These are phyloP conservation scores for Mycena sp. DNA, from an alignment of 1,284 basidiomycete species.

Conservation along the genomic window DNA sequence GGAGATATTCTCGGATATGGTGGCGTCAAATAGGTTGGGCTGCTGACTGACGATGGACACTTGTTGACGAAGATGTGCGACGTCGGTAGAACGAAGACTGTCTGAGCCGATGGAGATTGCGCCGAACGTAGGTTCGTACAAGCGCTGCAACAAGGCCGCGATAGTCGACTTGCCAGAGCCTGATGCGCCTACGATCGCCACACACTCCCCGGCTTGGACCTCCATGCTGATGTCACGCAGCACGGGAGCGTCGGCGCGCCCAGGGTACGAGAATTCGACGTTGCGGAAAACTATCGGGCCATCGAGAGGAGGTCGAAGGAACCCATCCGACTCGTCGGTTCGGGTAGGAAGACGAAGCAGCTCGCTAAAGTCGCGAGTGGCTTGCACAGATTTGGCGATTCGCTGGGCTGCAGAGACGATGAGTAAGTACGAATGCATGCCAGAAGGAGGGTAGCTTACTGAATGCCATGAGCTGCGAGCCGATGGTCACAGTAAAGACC, in stretches of 20 bases:
- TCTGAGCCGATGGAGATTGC: constrained; percentile 66
- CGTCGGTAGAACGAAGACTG: constrained; percentile 67
- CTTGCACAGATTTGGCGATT: constrained; percentile 47
- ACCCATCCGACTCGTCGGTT: constrained; percentile 66
- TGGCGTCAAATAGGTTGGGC: constrained; percentile 73
- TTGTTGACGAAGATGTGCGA: constrained; percentile 74
- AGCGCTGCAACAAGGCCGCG: constrained; percentile 66
- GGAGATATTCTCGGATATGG: constrained; percentile 72
- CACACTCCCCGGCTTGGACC: constrained; percentile 63
- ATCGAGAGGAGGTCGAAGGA: constrained; percentile 43
- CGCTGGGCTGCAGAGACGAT: constrained; percentile 57
- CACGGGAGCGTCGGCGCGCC: constrained; percentile 72
- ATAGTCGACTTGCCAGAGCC: constrained; percentile 73
- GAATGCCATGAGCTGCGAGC: constrained; percentile 77
- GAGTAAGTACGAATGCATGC: constrained; percentile 20
- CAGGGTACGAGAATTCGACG: constrained; percentile 79
- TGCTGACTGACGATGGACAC: constrained; percentile 77
- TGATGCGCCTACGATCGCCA: constrained; percentile 73
- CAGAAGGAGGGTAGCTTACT: constrained; percentile 50
- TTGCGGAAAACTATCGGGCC: constrained; percentile 70
- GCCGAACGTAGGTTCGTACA: constrained; percentile 75
- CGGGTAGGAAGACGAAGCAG: constrained; percentile 61
- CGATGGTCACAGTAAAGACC: constrained; percentile 84
- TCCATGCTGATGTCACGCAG: constrained; percentile 62
- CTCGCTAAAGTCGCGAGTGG: constrained; percentile 71